Base-by-base conservation (phyloP, 2,329 filamentous ascomycete genomes). In the Cordyceps fumosorosea region DNA sequence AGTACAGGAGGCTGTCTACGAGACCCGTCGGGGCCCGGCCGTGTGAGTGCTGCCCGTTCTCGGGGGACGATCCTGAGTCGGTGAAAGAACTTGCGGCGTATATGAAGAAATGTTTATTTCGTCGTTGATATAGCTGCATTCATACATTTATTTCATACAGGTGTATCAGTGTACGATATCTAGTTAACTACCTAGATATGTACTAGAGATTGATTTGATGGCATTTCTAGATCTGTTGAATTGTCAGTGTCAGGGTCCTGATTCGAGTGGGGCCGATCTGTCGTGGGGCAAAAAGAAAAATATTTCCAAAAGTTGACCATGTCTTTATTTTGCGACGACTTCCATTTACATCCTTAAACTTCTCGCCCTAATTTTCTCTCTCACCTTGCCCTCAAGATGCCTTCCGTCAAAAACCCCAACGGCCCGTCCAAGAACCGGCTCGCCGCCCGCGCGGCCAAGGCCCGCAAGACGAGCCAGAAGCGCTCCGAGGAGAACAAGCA, bases 371-470 rank as follows among this genome's bases (percentile, higher is more conserved):
- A 18, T 40, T 44, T 12, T 16, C n/a, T n/a, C 3, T n/a, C 47
- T 8, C 14, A 16, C 12, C 11, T 42, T 16, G 22, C 32, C 7
- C 22, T 56, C 60, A 69, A 61, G 65, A 84, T 84, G 81, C 78
- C 80, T 18, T 84, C 82, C 54, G 78, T 83, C 67, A 81, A 81
- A 66, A 86, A 84, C 74, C 83, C 82, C 69, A 85, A 85, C 77
- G 77, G 76, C 53, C 77, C 77, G 11, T 84, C 81, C 59, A 80
- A 79, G 69, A 84, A 83, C 76, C 79, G 81, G 16, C 72, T 80
- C 45, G 75, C 75, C 20, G 79, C 80, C 42, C 75, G 76, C 64
- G 75, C 77, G 22, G 75, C 79, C 59, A 79, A 74, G 65, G 72
- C 74, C 47, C 77, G 76, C 58, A 80, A 81, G 65, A 69, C 73